Base-by-base conservation (phyloP, 495 filamentous ascomycete genomes). In the Penicillium ochrochloron region DNA sequence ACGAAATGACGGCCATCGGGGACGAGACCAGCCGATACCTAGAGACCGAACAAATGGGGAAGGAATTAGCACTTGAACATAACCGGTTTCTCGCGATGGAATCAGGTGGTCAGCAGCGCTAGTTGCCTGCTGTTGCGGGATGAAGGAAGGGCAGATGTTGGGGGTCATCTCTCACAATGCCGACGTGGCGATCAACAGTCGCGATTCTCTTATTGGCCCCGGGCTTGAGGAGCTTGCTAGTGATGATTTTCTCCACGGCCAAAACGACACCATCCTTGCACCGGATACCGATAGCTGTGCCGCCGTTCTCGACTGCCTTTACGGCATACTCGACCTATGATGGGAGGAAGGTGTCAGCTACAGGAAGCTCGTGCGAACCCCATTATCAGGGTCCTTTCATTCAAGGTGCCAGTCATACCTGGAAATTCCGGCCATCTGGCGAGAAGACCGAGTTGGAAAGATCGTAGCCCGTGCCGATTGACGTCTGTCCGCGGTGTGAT, bases 401-500 rank as follows among this genome's bases (percentile, higher is more conserved):
- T 27, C 29, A 34, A n/a, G 15, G 44, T 9, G 44, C 58, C 29
- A 29, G 8, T 9, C 29, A 44, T 78, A 89, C 88, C 80, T 99
- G 95, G 78, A 99, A 99, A 80, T 99, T 99, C 67, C 95, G 89
- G 77, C 95, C 95, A 83, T 99, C 95, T 61, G 95, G 95, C 39
- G 94, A 97, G 84, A 97, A 99, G 80, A 97, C 94, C 71, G 96
- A 98, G 85, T 99, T 99, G 71, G 92, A 91, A 75, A 99, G 91
- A 87, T 99, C 95, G 81, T 99, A 99, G 73, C 95, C 95, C 70
- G 95, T 99, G 75, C 95, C 95, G 88, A 99, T 99, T 71, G 95
- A 99, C 73, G 95, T 99, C 95, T 98, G 64, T 31, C 48, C 33
- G 41, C 29, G 19, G 12, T 52, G 48, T 62, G 62, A 41, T 53